Evolutionary conservation across 306 rosid genomes (phyloP).

Genomic region (Spatholobus suberectus): DNA sequence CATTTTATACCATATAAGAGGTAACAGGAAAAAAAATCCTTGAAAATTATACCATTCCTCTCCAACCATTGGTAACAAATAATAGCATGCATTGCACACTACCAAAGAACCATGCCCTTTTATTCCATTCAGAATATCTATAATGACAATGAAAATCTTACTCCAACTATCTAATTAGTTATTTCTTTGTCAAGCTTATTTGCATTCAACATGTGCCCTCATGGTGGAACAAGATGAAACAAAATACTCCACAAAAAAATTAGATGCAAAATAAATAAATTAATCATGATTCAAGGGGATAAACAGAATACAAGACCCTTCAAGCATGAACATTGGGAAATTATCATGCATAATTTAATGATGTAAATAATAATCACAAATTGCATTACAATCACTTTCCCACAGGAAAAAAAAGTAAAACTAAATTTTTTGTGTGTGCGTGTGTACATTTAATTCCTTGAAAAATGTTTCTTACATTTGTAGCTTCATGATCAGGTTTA

Average conservation of each 20-base stretch:
- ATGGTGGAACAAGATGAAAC: neutral
- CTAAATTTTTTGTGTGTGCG: neutral
- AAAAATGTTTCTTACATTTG: slow-evolving; percentile 65
- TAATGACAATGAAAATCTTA: neutral
- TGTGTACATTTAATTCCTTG: neutral
- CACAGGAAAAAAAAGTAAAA: neutral
- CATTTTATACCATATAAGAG: neutral
- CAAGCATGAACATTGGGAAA: neutral
- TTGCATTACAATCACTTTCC: slow-evolving; percentile 14
- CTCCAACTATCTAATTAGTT: neutral
- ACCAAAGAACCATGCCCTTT: neutral
- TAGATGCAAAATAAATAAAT: neutral
- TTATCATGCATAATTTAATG: slow-evolving; percentile 8
- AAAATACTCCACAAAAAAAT: neutral
- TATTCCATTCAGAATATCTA: neutral
- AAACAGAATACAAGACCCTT: neutral
- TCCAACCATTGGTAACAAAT: neutral
- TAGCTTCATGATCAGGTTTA: slow-evolving; percentile 89
- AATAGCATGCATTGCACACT: slow-evolving; percentile 1
- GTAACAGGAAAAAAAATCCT: neutral
- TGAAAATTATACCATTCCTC: neutral
- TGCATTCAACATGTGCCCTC: neutral
- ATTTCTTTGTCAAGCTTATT: neutral
- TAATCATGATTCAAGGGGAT: neutral
- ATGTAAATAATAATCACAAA: slow-evolving; percentile 18